Percentiles rank a stretch among this genome's conserved stretches.
Conservation (phyloP, 129 eudicot genomes). For the Centella asiatica region DNA sequence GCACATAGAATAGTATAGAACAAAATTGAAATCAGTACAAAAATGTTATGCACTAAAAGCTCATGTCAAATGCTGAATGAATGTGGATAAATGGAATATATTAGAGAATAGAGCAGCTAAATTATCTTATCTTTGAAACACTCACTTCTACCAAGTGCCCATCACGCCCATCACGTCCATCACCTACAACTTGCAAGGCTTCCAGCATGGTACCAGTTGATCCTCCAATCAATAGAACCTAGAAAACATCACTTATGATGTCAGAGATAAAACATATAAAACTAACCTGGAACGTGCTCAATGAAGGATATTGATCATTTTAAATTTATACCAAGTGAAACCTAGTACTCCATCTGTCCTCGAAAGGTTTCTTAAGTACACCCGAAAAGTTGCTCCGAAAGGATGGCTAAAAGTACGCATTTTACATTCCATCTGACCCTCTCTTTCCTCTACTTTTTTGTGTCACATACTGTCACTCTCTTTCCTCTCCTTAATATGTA, state of each 20-base stretch:
- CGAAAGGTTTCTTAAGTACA: too few species aligned
- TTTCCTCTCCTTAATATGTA: too few species aligned
- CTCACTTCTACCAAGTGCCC: constrained; percentile 71
- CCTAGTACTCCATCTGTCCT: too few species aligned
- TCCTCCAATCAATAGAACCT: constrained; percentile 98
- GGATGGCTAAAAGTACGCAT: too few species aligned
- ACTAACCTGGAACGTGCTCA: background rate
- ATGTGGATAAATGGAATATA: background rate
- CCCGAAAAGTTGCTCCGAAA: too few species aligned
- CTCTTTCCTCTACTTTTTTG: too few species aligned
- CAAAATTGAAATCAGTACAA: too few species aligned
- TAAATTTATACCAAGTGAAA: constrained; percentile 1
- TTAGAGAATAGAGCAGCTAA: background rate
- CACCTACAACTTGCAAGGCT: constrained; percentile 87
- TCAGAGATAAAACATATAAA: constrained; percentile 6
- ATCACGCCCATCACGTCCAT: constrained; percentile 51
- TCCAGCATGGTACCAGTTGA: constrained; percentile 99
- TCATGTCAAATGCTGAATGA: background rate
- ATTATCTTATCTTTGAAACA: constrained; percentile 4
- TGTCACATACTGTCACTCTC: too few species aligned
- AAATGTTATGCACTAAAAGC: too few species aligned
- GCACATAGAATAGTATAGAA: background rate
- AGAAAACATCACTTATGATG: constrained; percentile 17
- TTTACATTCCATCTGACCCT: too few species aligned
- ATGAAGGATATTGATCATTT: constrained; percentile 8